phyloP scores from a whole-genome alignment of 2,329 filamentous ascomycete genomes.

The Sordariomycetes sp. region DNA sequence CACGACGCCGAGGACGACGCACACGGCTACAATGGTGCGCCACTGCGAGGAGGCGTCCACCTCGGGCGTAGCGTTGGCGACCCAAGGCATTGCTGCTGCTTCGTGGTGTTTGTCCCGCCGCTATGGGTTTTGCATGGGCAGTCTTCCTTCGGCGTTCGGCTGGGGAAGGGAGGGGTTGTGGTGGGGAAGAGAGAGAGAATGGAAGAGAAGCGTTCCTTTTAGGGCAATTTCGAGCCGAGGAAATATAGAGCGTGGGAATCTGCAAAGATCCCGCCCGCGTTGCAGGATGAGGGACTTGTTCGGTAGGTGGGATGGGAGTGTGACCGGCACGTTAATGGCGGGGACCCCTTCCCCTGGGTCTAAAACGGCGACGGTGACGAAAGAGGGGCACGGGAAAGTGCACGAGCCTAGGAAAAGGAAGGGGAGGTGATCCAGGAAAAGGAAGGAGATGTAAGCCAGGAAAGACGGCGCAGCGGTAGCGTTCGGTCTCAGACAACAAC shows the following conservation, averaged over 20 bases:
- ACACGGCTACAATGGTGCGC: constrained; percentile 35
- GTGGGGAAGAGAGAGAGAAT: not conserved
- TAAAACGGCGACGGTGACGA: not conserved
- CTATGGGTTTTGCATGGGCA: not conserved
- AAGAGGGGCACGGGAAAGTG: not conserved
- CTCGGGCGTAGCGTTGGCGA: constrained; percentile 34
- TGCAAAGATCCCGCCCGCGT: too few relatives aligned
- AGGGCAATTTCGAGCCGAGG: too few relatives aligned
- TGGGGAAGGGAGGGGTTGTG: not conserved
- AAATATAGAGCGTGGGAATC: too few relatives aligned
- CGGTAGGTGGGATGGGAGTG: too few relatives aligned
- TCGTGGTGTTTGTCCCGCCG: not conserved
- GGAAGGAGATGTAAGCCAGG: not conserved
- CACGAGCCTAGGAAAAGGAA: not conserved
- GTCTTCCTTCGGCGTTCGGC: not conserved
- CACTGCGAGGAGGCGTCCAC: constrained; percentile 36
- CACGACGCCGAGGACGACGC: constrained; percentile 28
- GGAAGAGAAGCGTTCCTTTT: too few relatives aligned
- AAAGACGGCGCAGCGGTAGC: too few relatives aligned
- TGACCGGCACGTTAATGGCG: not conserved
- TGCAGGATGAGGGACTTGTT: too few relatives aligned
- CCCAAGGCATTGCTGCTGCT: constrained; percentile 32
- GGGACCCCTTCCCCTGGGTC: too few relatives aligned
- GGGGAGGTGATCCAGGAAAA: not conserved
- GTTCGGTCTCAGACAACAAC: not conserved